Base-by-base conservation (phyloP, 2,329 filamentous ascomycete genomes). In the Penicillium sp. region DNA sequence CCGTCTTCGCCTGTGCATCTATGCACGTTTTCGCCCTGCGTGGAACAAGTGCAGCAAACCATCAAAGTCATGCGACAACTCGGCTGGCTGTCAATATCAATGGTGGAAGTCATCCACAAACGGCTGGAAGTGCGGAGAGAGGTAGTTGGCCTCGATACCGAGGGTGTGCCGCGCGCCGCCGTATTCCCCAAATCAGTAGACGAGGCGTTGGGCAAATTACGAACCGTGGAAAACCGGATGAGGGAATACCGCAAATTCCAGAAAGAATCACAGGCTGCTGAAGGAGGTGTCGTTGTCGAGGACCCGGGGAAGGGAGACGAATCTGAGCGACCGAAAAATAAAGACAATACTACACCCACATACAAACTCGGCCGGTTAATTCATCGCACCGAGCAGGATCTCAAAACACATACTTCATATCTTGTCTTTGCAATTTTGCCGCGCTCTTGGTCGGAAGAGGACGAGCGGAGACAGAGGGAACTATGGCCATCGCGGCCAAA, bases 341-440 rank as follows among this genome's bases (percentile, higher is more conserved):
- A 49, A 14, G 24, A 28, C 5, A 48, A n/a, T 16, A 23, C 20
- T 12, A 48, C 61, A 20, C 71, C 89, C 60, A 71, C 82, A 1
- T 96, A 87, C 76, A 83, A 88, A 68, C 84, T 92, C 60, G 94
- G 94, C 1, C 83, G 84, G 26, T 68, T 97, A 42, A 81, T 91
- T 28, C 90, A 95, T 65, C 83, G 91, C 23, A 86, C 89, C 0
- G 94, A 99, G 75, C 78, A 86, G 0, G 94, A 99, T 67, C 77
- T 97, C 59, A 97, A 96, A 80, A 94, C 90, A 7, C 94, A 99
- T 73, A 99, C 94, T 0, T 94, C 89, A n/a, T 99, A 99, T 71
- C 81, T 99, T 4, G 89, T 95, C 4, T 99, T 99, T 76, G 94
- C 94, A 0, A 78, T 94, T 3, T 74, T 99, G 59, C 93, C 94